Evolutionary conservation across 1,284 basidiomycete genomes (phyloP), one percentile per base, ranked within the genome.

Genomic region (Cystobasidium sp.): DNA sequence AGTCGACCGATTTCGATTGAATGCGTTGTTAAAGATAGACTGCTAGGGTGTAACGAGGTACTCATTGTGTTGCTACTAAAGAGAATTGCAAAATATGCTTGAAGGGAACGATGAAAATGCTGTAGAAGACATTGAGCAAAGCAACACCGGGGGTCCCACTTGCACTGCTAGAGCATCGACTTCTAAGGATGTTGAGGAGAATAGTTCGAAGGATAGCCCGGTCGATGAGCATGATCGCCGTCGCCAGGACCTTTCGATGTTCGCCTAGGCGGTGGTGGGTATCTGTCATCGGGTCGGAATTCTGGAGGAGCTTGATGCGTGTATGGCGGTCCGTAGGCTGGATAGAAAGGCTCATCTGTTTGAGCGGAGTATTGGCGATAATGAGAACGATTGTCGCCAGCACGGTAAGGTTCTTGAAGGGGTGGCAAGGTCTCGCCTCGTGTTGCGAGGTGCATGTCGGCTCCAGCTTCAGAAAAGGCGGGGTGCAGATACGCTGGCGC

Each of bases 301-400:
- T 59, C 56, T 18, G 39, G 56, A 8, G 56, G 56, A 12, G 56
- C 56, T 10, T 59, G 18, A 18, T 43, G 37, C 39, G 56, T 16
- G n/a, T 59, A 59, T 6, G 39, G 14, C 46, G 46, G 56, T 20
- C 18, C 56, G n/a, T 59, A 43, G n/a, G 56, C 22, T 14, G 56
- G 37, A n/a, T 59, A n/a, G 43, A 41, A 59, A 16, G n/a, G 56
- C 6, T 59, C 56, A n/a, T 43, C 56, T n/a, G 56, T n/a, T n/a
- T 59, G 56, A 22, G 56, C 56, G 37, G 56, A 59, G 43, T 59
- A 43, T 59, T 59, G 56, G 7, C 56, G 56, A 22, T 59, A 59
- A 0, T 39, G 37, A 41, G 56, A 59, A 7, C 56, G 56, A 10
- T 41, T 31, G 18, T 59, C 56, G 31, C 31, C 31, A n/a, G 41